These are phyloP conservation scores for Nicotiana tabacum DNA, from an alignment of 257 asterid genomes.

Conservation along the genomic window DNA sequence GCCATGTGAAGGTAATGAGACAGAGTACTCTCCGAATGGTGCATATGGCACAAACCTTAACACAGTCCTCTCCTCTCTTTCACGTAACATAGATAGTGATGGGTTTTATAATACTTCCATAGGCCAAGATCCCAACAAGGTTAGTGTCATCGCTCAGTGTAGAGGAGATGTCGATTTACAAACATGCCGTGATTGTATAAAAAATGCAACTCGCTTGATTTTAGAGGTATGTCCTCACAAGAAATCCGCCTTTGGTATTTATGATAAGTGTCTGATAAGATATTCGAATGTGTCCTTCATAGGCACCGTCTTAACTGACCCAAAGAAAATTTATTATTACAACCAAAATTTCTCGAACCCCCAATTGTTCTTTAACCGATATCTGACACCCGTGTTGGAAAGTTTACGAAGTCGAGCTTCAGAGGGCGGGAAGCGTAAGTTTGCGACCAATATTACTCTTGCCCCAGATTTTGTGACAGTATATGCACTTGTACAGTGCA, in stretches of 20 bases:
- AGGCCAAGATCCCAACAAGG: conserved; percentile 12
- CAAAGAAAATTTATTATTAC: background rate
- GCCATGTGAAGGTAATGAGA: background rate
- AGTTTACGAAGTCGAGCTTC: background rate
- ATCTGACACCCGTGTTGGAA: background rate
- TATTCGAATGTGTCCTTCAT: conserved; percentile 19
- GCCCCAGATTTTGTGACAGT: background rate
- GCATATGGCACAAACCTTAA: conserved; percentile 26
- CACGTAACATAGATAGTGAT: conserved; percentile 7
- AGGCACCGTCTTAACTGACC: background rate
- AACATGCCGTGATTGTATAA: conserved; percentile 24
- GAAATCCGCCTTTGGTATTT: conserved; percentile 19
- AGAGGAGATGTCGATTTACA: conserved; percentile 21
- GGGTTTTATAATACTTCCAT: conserved; percentile 25
- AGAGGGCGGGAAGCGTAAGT: background rate
- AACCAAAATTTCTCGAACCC: background rate
- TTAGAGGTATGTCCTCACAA: conserved; percentile 11
- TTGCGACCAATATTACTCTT: background rate
- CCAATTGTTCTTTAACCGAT: too few relatives aligned
- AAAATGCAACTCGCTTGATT: background rate
- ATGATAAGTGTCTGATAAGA: conserved; percentile 15
- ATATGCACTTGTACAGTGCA: background rate
- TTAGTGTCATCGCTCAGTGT: conserved; percentile 25
- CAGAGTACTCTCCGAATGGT: conserved; percentile 15
- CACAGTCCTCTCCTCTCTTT: conserved; percentile 23